phyloP scores from a whole-genome alignment of 306 rosid species.

The Mucuna pruriens region DNA sequence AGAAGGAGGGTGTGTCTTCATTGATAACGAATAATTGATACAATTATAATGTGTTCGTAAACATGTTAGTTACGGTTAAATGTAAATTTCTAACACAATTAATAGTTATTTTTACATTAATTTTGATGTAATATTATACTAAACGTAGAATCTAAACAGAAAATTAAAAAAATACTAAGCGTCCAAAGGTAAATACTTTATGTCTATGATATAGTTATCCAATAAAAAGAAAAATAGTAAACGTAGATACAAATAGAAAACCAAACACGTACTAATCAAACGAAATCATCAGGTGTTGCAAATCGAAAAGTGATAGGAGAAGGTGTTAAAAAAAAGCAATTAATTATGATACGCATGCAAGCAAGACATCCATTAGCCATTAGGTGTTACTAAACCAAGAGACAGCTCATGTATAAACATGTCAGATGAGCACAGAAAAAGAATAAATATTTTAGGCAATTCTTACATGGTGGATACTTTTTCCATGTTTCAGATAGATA shows the following conservation, averaged over 20 bases:
- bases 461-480: slow-evolving; percentile 33
- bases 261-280: too few species aligned
- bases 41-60: too few species aligned
- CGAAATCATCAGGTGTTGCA: not conserved
- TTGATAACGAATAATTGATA: slow-evolving; percentile 37
- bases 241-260: too few species aligned
- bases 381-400: slow-evolving; percentile 47
- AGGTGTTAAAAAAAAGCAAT: not conserved
- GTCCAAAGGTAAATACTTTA: too few species aligned
- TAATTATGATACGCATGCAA: slow-evolving; percentile 44
- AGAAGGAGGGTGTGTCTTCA: not conserved
- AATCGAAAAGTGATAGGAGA: slow-evolving; percentile 26
- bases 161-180: too few species aligned
- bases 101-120: too few species aligned
- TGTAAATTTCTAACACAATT: too few species aligned
- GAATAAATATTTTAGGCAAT: slow-evolving; percentile 31
- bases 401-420: slow-evolving; percentile 69
- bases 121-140: too few species aligned
- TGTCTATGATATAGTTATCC: too few species aligned
- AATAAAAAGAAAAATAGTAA: too few species aligned
- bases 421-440: slow-evolving; percentile 51
- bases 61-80: too few species aligned
- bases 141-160: too few species aligned
- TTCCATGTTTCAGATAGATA: slow-evolving; percentile 41
- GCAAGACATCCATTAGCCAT: slow-evolving; percentile 37